Conservation (phyloP, 805 yeast species). For the Priceomyces medius region DNA sequence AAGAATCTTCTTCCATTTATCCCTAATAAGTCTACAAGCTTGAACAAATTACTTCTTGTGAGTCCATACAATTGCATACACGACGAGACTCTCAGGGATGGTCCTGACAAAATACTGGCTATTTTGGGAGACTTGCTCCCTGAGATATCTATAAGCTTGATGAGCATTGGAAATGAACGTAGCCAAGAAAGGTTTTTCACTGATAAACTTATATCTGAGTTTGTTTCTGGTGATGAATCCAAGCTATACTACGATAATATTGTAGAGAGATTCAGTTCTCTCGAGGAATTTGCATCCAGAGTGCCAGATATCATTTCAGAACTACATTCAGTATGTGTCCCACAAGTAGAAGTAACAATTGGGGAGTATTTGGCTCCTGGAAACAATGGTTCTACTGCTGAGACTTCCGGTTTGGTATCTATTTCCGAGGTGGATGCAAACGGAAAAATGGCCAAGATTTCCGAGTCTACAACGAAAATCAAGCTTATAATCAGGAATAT, state of each 20-base stretch:
- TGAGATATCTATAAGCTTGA: background rate
- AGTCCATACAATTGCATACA: constrained; percentile 9
- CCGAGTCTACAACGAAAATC: constrained; percentile 5
- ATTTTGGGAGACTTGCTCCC: background rate
- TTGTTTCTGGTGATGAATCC: background rate
- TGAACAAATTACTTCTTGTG: constrained; percentile 17
- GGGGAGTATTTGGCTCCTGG: constrained; percentile 9
- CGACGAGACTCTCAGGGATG: background rate
- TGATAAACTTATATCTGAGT: background rate
- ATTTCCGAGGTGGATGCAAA: constrained; percentile 22
- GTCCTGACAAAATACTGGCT: background rate
- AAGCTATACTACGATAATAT: constrained; percentile 15
- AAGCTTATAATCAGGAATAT: constrained; percentile 15
- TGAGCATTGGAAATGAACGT: background rate
- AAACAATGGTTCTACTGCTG: too few species aligned
- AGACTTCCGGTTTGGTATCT: constrained; percentile 14
- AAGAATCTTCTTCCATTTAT: constrained; percentile 26
- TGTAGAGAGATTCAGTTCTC: constrained; percentile 17
- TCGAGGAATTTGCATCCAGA: constrained; percentile 16
- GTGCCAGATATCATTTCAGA: constrained; percentile 11
- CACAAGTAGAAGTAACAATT: constrained; percentile 20
- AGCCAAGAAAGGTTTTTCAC: background rate
- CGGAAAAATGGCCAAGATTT: constrained; percentile 18
- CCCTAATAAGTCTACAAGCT: constrained; percentile 5
- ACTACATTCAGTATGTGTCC: constrained; percentile 21